These are phyloP conservation scores for Trichoderma arundinaceum DNA, from an alignment of 2,329 filamentous ascomycete genomes.

Conservation along the genomic window DNA sequence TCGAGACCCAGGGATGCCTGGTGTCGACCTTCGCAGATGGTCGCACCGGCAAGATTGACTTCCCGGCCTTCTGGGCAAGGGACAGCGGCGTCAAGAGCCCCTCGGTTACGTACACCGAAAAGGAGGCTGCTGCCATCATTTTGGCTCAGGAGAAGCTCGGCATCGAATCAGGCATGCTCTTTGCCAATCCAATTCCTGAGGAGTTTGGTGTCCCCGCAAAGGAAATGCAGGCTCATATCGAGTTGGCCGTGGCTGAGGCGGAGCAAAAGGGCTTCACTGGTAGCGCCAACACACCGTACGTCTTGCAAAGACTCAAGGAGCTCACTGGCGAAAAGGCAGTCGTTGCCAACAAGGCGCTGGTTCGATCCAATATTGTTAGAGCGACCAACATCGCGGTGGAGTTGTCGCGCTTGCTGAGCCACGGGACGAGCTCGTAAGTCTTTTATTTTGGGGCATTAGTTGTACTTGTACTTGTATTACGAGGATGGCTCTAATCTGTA, in stretches of 20 bases:
- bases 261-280: conserved; percentile 70
- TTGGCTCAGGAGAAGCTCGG: conserved; percentile 74
- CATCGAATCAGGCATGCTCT: conserved; percentile 79
- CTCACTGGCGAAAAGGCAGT: conserved; percentile 75
- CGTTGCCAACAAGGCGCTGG: conserved; percentile 71
- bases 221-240: conserved; percentile 73
- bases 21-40: conserved; percentile 92
- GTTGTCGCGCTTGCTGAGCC: conserved; percentile 52
- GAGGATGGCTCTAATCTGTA: conserved; percentile 46
- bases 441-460: conserved; percentile 32
- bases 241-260: conserved; percentile 69
- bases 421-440: conserved; percentile 47
- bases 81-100: conserved; percentile 86
- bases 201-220: conserved; percentile 70
- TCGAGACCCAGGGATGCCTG: conserved; percentile 74
- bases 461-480: conserved; percentile 23
- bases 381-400: conserved; percentile 62
- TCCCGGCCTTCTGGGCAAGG: conserved; percentile 90
- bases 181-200: conserved; percentile 86
- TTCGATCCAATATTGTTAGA: conserved; percentile 59
- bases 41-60: conserved; percentile 72
- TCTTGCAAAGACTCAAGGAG: conserved; percentile 78
- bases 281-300: conserved; percentile 82
- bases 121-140: conserved; percentile 88
- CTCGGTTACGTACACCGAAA: conserved; percentile 72